Percentiles rank a stretch among this genome's conserved stretches.
These are phyloP conservation scores for Fusarium sarcochroum DNA, from an alignment of 2,329 filamentous ascomycete genomes.

Conservation along the genomic window DNA sequence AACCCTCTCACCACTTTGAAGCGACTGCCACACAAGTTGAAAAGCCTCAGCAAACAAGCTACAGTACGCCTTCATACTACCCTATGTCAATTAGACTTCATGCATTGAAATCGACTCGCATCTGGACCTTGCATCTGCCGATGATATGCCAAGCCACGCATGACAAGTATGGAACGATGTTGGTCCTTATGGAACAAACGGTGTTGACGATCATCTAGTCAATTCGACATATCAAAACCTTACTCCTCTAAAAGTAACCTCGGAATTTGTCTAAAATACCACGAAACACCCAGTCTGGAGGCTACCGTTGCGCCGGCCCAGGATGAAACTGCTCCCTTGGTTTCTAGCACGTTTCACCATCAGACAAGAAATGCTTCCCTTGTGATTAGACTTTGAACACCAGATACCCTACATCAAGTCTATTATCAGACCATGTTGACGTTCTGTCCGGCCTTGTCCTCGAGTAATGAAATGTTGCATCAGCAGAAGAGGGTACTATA, in stretches of 20 bases:
- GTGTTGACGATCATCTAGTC: slow-evolving; percentile 8
- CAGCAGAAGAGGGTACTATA: not conserved
- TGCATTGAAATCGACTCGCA: too few species aligned
- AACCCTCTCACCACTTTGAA: too few species aligned
- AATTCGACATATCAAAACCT: not conserved
- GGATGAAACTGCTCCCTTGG: slow-evolving; percentile 17
- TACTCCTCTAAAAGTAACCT: not conserved
- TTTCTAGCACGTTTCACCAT: slow-evolving; percentile 37
- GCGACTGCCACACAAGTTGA: too few species aligned
- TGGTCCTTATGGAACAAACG: not conserved
- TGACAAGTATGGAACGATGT: slow-evolving; percentile 10
- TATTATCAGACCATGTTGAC: not conserved
- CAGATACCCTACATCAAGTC: not conserved
- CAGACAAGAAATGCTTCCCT: slow-evolving; percentile 2
- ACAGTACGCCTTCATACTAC: too few species aligned
- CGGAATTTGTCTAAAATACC: not conserved
- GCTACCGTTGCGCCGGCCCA: slow-evolving; percentile 10
- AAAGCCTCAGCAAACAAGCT: too few species aligned
- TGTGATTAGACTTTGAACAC: not conserved
- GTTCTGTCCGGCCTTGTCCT: not conserved
- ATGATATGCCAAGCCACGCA: slow-evolving; percentile 1
- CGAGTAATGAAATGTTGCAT: not conserved
- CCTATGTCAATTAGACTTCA: too few species aligned
- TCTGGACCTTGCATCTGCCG: not conserved
- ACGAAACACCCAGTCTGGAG: slow-evolving; percentile 15